Evolutionary conservation across 1,284 basidiomycete species (phyloP).

Genomic region (Moniliophthora roreri): DNA sequence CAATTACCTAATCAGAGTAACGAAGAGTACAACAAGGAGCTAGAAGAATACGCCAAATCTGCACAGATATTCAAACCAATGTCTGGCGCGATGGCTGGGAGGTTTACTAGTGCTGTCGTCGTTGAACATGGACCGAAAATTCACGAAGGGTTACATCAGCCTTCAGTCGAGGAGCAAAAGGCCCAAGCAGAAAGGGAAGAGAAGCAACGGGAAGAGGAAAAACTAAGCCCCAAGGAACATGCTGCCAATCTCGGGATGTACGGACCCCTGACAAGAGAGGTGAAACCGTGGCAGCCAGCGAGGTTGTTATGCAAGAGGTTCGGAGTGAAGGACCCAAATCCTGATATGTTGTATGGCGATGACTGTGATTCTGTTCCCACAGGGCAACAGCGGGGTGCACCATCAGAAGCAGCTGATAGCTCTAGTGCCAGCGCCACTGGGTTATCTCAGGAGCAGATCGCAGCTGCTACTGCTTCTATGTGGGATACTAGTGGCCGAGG

Average conservation of each 20-base stretch:
- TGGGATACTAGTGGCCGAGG: constrained; percentile 16
- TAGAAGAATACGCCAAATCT: constrained; percentile 83
- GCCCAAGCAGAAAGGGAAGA: constrained; percentile 46
- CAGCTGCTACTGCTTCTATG: constrained; percentile 7
- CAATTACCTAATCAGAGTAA: constrained; percentile 57
- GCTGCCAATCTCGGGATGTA: constrained; percentile 88
- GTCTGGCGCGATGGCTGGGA: constrained; percentile 87
- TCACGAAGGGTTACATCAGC: constrained; percentile 75
- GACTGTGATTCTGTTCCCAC: neutral
- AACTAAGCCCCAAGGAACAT: constrained; percentile 71
- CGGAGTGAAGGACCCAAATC: constrained; percentile 84
- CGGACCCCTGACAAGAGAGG: constrained; percentile 80
- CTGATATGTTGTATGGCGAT: constrained; percentile 20
- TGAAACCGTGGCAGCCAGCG: constrained; percentile 76
- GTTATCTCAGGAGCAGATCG: constrained; percentile 15
- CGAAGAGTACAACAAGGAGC: constrained; percentile 79
- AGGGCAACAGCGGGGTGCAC: neutral
- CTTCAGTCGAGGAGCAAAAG: constrained; percentile 45
- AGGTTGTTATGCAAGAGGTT: constrained; percentile 92
- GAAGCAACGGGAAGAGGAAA: constrained; percentile 41
- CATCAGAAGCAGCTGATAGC: constrained; percentile 16
- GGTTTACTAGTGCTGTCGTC: constrained; percentile 81
- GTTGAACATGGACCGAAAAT: constrained; percentile 64
- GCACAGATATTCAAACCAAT: constrained; percentile 92
- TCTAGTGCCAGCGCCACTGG: constrained; percentile 22